phyloP scores from a whole-genome alignment of 805 yeast species.

The Maudiozyma serrabonitensis region DNA sequence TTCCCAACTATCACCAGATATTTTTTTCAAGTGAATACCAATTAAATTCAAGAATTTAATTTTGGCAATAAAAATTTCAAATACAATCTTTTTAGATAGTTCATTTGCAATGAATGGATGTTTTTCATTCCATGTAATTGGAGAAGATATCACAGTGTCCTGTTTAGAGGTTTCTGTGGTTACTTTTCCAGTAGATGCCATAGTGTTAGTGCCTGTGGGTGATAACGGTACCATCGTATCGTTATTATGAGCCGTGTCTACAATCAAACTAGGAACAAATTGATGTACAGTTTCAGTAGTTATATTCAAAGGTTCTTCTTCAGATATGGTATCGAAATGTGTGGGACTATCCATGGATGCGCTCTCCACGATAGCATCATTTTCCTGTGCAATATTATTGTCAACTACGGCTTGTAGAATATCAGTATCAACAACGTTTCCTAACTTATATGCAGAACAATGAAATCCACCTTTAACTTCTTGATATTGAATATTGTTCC shows the following conservation, averaged over 20 bases:
- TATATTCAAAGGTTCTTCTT: conserved; percentile 6
- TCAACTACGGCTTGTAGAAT: background rate
- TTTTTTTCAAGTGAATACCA: conserved; percentile 91
- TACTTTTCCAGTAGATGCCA: background rate
- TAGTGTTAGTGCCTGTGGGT: background rate
- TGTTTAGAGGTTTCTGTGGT: background rate
- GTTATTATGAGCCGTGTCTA: background rate
- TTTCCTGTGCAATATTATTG: background rate
- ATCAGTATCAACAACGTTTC: background rate
- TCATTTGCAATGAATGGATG: conserved; percentile 25
- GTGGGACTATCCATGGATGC: background rate
- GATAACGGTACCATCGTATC: background rate
- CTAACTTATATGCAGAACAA: conserved; percentile 31
- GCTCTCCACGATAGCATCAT: background rate
- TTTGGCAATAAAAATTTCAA: conserved; percentile 86
- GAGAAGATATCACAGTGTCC: background rate
- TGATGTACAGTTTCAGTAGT: background rate
- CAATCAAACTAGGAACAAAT: background rate
- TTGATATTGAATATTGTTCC: conserved; percentile 65
- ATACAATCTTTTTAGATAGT: conserved; percentile 50
- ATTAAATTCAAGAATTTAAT: conserved; percentile 83
- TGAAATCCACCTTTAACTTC: conserved; percentile 95
- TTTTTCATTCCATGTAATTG: background rate
- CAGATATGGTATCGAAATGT: conserved; percentile 28
- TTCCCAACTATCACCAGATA: conserved; percentile 90